These are phyloP conservation scores for Trametes pubescens DNA, from an alignment of 1,284 basidiomycete species.

Conservation along the genomic window DNA sequence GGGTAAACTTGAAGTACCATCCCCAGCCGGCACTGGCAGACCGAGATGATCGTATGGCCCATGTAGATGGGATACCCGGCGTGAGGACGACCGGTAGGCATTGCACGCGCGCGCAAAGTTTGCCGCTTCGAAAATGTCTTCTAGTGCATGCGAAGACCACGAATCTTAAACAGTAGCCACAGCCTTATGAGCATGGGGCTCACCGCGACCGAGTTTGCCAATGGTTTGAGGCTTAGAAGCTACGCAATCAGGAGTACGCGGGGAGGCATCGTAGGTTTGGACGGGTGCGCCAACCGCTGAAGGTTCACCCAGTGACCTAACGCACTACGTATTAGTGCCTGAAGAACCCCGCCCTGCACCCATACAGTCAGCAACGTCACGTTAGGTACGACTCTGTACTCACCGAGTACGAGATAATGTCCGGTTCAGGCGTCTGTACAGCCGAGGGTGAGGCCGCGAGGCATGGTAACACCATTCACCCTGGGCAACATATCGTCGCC, in stretches of 20 bases:
- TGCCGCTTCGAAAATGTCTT: conserved; percentile 14
- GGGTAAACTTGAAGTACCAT: neutral
- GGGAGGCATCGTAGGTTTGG: neutral
- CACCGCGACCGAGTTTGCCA: neutral
- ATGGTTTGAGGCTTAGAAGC: neutral
- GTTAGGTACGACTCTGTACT: neutral
- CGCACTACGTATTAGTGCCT: neutral
- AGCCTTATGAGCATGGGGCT: neutral
- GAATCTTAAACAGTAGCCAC: neutral
- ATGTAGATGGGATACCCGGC: conserved; percentile 7
- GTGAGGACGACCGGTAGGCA: conserved; percentile 13
- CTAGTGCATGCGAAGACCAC: conserved; percentile 6
- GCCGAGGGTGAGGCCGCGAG: neutral
- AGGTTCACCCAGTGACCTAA: neutral
- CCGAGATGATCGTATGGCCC: neutral
- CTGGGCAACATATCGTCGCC: neutral
- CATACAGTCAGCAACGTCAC: neutral
- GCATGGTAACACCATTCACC: neutral
- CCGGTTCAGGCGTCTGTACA: neutral
- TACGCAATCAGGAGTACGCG: neutral
- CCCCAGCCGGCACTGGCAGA: neutral
- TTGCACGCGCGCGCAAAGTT: conserved; percentile 7
- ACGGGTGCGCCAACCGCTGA: too few relatives aligned
- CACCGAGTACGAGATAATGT: neutral
- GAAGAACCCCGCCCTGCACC: neutral